Evolutionary conservation across 805 yeast genomes (phyloP).

Genomic region (Komagataella mondaviorum): DNA sequence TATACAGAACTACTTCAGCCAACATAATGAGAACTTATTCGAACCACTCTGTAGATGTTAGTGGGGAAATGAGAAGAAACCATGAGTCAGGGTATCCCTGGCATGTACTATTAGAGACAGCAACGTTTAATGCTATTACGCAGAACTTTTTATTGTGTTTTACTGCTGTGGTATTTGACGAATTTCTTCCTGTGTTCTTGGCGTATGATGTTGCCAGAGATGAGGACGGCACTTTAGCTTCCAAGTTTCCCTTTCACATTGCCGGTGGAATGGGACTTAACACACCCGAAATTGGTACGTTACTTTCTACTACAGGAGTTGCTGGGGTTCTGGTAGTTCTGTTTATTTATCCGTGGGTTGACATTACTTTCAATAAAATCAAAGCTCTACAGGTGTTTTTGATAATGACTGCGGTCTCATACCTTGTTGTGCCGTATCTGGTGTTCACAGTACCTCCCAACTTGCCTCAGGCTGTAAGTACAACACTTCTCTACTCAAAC

Average conservation of each 20-base stretch:
- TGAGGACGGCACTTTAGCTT: constrained; percentile 3
- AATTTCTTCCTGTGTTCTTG: constrained; percentile 41
- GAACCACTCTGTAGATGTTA: not conserved
- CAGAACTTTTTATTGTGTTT: constrained; percentile 29
- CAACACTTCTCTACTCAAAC: constrained; percentile 13
- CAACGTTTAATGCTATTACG: constrained; percentile 6
- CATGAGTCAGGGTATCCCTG: constrained; percentile 2
- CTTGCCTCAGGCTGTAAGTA: constrained; percentile 1
- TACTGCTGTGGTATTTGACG: constrained; percentile 34
- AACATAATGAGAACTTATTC: not conserved
- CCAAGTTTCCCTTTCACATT: constrained; percentile 32
- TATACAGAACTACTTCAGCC: not conserved
- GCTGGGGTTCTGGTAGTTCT: constrained; percentile 36
- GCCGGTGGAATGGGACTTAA: constrained; percentile 39
- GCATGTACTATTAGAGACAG: constrained; percentile 8
- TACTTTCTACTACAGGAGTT: constrained; percentile 39
- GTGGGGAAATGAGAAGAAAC: constrained; percentile 3
- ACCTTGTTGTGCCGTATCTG: constrained; percentile 31
- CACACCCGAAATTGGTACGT: constrained; percentile 32
- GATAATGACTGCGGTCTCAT: constrained; percentile 28
- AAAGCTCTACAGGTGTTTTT: constrained; percentile 26
- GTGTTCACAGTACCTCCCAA: constrained; percentile 24
- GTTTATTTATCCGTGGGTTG: constrained; percentile 37
- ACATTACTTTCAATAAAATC: constrained; percentile 30
- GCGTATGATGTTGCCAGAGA: constrained; percentile 14